A percentile compares a stretch with the other conserved stretches of the same genome.
Evolutionary conservation across 139 green algal genomes (phyloP).

Genomic region (Chlamydomonas sphaeroides): DNA sequence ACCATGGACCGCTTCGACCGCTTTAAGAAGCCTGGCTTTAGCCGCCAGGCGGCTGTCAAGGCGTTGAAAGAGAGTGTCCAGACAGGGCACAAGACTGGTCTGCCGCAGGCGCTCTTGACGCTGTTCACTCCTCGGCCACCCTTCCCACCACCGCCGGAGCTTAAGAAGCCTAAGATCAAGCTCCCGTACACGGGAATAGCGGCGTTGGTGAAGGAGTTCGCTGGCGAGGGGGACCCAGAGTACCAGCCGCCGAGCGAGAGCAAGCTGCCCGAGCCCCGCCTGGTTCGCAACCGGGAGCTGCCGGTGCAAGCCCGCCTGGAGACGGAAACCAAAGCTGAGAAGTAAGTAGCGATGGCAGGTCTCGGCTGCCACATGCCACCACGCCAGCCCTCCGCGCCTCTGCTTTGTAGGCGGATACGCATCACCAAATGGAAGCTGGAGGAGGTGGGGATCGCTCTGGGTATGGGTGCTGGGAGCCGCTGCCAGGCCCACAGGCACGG

Average conservation of each 20-base stretch:
- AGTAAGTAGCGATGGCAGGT: too few species aligned
- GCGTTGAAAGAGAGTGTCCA: slow-evolving; percentile 66
- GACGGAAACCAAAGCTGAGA: slow-evolving; percentile 71
- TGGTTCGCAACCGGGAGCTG: slow-evolving; percentile 82
- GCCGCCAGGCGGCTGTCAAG: slow-evolving; percentile 46
- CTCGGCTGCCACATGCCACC: neutral
- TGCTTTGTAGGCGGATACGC: slow-evolving; percentile 56
- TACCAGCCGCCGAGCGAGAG: slow-evolving; percentile 73
- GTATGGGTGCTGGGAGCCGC: too few species aligned
- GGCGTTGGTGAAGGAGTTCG: slow-evolving; percentile 73
- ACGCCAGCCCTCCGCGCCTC: neutral
- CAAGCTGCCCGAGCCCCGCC: slow-evolving; percentile 40
- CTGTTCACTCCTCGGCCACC: slow-evolving; percentile 73
- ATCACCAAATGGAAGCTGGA: slow-evolving; percentile 60
- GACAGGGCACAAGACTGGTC: slow-evolving; percentile 76
- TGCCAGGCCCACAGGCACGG: too few species aligned
- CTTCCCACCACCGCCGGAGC: slow-evolving; percentile 22
- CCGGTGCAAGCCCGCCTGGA: slow-evolving; percentile 75
- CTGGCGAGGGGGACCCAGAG: slow-evolving; percentile 73
- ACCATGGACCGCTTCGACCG: slow-evolving; percentile 28
- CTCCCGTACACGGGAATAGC: slow-evolving; percentile 73
- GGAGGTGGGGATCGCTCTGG: too few species aligned
- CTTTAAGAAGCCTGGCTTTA: slow-evolving; percentile 42
- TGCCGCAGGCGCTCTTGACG: slow-evolving; percentile 77
- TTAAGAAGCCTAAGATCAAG: slow-evolving; percentile 55